phyloP scores from a whole-genome alignment of 1,139 yeast species.

The Nakaseomyces nivariensis region DNA sequence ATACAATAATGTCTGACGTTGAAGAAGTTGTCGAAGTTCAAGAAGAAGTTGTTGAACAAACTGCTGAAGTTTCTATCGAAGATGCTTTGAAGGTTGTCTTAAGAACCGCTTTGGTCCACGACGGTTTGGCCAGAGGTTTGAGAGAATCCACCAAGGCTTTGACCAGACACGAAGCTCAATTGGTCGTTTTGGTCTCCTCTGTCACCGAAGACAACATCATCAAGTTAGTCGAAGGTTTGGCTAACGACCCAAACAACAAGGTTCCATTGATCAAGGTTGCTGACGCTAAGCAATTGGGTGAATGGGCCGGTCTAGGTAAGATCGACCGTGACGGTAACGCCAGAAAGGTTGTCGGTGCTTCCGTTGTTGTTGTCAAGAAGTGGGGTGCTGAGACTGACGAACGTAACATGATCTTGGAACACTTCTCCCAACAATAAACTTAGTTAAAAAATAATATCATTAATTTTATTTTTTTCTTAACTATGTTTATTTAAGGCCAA shows the following conservation, averaged over 20 bases:
- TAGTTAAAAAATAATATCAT: background rate
- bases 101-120: slow-evolving; percentile 96
- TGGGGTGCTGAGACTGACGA: slow-evolving; percentile 99
- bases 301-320: slow-evolving; percentile 99
- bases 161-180: slow-evolving; percentile 94
- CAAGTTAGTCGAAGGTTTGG: slow-evolving; percentile 97
- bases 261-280: slow-evolving; percentile 98
- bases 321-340: slow-evolving; percentile 99
- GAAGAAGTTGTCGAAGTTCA: slow-evolving; percentile 65
- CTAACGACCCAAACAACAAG: slow-evolving; percentile 95
- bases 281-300: slow-evolving; percentile 99
- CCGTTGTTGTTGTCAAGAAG: slow-evolving; percentile 98
- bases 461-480: background rate
- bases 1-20: slow-evolving; percentile 63
- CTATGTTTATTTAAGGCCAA: slow-evolving; percentile 1
- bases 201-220: slow-evolving; percentile 97
- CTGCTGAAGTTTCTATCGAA: slow-evolving; percentile 89
- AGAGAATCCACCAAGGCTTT: slow-evolving; percentile 99
- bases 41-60: slow-evolving; percentile 80
- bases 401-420: slow-evolving; percentile 93
- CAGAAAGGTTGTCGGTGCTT: slow-evolving; percentile 99
- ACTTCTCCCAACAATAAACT: slow-evolving; percentile 72
- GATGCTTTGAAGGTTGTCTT: slow-evolving; percentile 98
- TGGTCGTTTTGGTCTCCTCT: slow-evolving; percentile 95
- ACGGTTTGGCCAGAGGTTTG: slow-evolving; percentile 99